Base-by-base conservation (phyloP, 2,329 filamentous ascomycete species). In the Alternaria metachromatica region DNA sequence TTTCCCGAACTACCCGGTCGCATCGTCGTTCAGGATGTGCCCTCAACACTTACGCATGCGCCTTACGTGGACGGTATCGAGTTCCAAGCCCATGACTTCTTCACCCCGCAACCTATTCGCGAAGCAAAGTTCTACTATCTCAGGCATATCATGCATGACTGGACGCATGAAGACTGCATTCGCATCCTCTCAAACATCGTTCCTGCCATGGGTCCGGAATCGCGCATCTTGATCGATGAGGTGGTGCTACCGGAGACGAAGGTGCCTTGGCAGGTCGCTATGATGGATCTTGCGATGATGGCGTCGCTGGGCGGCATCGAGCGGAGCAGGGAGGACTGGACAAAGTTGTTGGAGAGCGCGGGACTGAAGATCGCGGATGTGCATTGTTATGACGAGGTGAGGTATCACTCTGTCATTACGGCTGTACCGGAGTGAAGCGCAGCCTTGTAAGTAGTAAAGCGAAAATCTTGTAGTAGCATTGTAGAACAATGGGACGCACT, bases 111-210 rank as follows among this genome's bases (percentile, higher is more conserved):
- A 26, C 66, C 72, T 1, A 58, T 77, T 41, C 66, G 69, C 9
- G 72, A 66, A 9, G 77, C 76, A 3, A 76, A 76, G 37, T 74
- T 77, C 23, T 80, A 79, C 60, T 76, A 78, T 37, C 59, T 80
- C 8, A 65, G 72, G 12, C 70, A 74, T 51, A 73, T 80, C 13
- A 58, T 79, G 54, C 77, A 80, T 54, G 76, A 80, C 57, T 79
- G 76, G 76, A 62, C 68, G 0, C 72, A 78, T 49, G 68, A 68
- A 5, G 69, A 76, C 26, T 70, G 69, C 10, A 54, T 77, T 20
- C 64, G 65, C 20, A 78, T 79, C 18, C 66, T 80, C 11, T 53
- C 69, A 20, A 65, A 63, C 20, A 66, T 78, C 13, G 62, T 72
- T 0, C 67, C 69, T 18, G 73, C 75, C 4, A 70, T 79, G 72